Evolutionary conservation across 495 filamentous ascomycete species (phyloP).

Genomic region (Venustampulla echinocandica): DNA sequence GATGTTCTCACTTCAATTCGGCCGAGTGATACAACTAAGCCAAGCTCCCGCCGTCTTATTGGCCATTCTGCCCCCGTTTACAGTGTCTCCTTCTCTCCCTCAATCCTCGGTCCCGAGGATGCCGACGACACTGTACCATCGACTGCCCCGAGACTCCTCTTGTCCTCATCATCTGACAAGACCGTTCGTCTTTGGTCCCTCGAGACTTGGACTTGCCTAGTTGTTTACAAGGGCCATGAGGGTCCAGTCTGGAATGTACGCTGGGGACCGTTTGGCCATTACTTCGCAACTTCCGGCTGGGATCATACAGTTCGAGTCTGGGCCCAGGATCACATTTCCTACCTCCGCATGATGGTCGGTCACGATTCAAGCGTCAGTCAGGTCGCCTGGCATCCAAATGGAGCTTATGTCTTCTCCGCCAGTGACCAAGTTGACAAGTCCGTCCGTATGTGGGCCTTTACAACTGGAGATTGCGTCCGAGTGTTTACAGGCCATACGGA

Average conservation of each 20-base stretch:
- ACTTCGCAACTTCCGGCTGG: conserved; percentile 78
- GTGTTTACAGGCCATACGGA: conserved; percentile 88
- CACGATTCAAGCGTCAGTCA: conserved; percentile 84
- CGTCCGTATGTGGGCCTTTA: conserved; percentile 95
- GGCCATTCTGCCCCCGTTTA: conserved; percentile 89
- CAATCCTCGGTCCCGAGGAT: conserved; percentile 39
- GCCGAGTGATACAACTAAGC: conserved; percentile 30
- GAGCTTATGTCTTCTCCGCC: conserved; percentile 82
- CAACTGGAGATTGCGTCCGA: conserved; percentile 72
- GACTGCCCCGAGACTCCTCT: conserved; percentile 61
- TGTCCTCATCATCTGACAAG: conserved; percentile 81
- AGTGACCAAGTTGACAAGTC: conserved; percentile 73
- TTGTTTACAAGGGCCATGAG: conserved; percentile 86
- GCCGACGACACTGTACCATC: conserved; percentile 42
- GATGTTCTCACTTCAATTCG: conserved; percentile 45
- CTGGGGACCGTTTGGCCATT: conserved; percentile 93
- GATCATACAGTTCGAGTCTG: conserved; percentile 88
- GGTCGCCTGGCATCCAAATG: conserved; percentile 87
- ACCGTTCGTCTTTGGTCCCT: conserved; percentile 88
- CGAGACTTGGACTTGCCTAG: conserved; percentile 79
- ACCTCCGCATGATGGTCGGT: conserved; percentile 80
- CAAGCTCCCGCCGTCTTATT: conserved; percentile 69
- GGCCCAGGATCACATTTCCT: conserved; percentile 81
- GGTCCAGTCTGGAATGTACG: conserved; percentile 78
- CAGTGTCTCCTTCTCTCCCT: conserved; percentile 80